Evolutionary conservation across 1,284 basidiomycete species (phyloP), one percentile per base, ranked within the genome.

Genomic region (Gymnopus androsaceus): DNA sequence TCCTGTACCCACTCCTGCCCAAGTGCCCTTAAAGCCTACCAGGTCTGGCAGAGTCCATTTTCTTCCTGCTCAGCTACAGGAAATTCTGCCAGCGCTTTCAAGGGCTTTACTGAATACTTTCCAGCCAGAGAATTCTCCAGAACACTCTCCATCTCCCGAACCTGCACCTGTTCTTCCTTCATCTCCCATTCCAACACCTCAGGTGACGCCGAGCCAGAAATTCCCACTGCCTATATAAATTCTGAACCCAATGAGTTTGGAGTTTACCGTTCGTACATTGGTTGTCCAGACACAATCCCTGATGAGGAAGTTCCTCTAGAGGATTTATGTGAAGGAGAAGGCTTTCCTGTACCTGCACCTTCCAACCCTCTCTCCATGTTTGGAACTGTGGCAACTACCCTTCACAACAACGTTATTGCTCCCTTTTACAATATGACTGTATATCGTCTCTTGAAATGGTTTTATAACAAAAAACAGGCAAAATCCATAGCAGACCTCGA

Each of bases 371-470:
- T 47, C 4, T 42, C 37, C 14, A 28, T 56, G 3, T 56, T 51
- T 46, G 50, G 55, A 21, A 6, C 33, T n/a, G 31, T 14, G 6
- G 31, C 9, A 44, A 27, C 48, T 27, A 14, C 14, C 7, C 37
- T 17, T 5, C 7, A 9, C 14, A 5, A 40, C 15, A 27, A 51
- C 14, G 8, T 41, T 6, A 36, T 51, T 37, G 51, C 42, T 3
- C 56, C 51, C 3, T 57, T 57, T 25, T 23, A 47, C 2, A 55
- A 50, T 38, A 31, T 28, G 14, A 36, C 40, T 15, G 48, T 55
- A 9, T 55, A 44, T 25, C 38, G 53, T 19, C 40, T 58, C 12
- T 51, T 55, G 52, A 34, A 27, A 11, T 58, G 57, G 57, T 51
- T 21, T 12, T 50, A 55, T 37, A 37, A 17, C 28, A 6, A 9